These are phyloP conservation scores for Russula sp. DNA, from an alignment of 768 basidiomycete species.

Conservation along the genomic window DNA sequence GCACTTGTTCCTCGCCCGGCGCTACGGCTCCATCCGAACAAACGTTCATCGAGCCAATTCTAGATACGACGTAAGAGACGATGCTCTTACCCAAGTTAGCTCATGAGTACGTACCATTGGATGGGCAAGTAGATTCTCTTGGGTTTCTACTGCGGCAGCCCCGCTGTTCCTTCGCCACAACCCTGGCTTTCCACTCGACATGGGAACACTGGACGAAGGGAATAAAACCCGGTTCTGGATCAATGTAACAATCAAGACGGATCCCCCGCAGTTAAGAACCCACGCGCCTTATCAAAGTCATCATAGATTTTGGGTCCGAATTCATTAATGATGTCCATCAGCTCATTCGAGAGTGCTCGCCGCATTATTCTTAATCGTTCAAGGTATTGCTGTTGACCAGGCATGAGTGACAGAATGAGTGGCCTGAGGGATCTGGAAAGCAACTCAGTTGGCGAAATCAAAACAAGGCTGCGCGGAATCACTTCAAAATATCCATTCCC, in stretches of 20 bases:
- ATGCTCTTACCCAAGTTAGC: background rate
- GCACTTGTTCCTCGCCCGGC: slow-evolving; percentile 72
- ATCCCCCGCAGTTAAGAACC: background rate
- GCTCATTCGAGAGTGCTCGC: slow-evolving; percentile 69
- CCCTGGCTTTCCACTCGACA: slow-evolving; percentile 65
- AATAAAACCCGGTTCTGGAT: slow-evolving; percentile 52
- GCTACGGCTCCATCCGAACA: slow-evolving; percentile 86
- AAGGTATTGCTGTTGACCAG: slow-evolving; percentile 79
- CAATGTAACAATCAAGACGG: slow-evolving; percentile 3
- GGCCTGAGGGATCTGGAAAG: slow-evolving; percentile 77
- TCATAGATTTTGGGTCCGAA: slow-evolving; percentile 83
- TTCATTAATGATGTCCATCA: slow-evolving; percentile 76
- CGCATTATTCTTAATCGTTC: slow-evolving; percentile 70
- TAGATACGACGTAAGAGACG: slow-evolving; percentile 25
- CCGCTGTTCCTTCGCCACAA: slow-evolving; percentile 71
- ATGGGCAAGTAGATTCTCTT: slow-evolving; percentile 78
- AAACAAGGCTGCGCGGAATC: slow-evolving; percentile 29
- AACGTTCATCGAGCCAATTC: slow-evolving; percentile 86
- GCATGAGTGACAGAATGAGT: slow-evolving; percentile 77
- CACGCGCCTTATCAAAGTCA: slow-evolving; percentile 72
- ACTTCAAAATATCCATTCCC: slow-evolving; percentile 96
- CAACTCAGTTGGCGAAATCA: slow-evolving; percentile 15
- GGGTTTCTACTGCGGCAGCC: slow-evolving; percentile 69
- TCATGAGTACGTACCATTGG: slow-evolving; percentile 58
- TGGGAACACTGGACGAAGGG: slow-evolving; percentile 76